Evolutionary conservation across 805 yeast species (phyloP).

Genomic region (Starmerella riodocensis): DNA sequence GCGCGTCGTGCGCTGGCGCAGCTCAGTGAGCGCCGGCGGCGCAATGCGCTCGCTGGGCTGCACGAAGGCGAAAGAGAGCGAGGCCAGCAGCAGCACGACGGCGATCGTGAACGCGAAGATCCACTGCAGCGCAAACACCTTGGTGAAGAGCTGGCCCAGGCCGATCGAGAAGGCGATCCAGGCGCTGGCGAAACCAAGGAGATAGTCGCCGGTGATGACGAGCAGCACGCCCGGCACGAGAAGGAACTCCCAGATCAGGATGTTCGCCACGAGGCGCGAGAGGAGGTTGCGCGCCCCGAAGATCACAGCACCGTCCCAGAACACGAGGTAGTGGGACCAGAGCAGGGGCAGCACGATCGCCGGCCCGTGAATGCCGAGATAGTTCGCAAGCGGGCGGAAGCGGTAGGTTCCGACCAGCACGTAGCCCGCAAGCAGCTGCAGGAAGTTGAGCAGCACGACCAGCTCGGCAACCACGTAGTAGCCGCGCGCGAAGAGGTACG

Average conservation of each 20-base stretch:
- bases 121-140: slow-evolving; percentile 72
- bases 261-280: slow-evolving; percentile 56
- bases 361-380: slow-evolving; percentile 52
- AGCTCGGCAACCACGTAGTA: slow-evolving; percentile 49
- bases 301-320: slow-evolving; percentile 77
- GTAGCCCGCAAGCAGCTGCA: slow-evolving; percentile 45
- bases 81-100: slow-evolving; percentile 40
- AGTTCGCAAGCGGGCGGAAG: slow-evolving; percentile 38
- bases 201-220: slow-evolving; percentile 55
- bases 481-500: slow-evolving; percentile 42
- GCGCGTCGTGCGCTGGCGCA: slow-evolving; percentile 3
- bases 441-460: slow-evolving; percentile 44
- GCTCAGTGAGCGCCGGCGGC: slow-evolving; percentile 9
- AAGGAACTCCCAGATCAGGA: slow-evolving; percentile 66
- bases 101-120: slow-evolving; percentile 62
- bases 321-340: slow-evolving; percentile 60
- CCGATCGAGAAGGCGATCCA: slow-evolving; percentile 53
- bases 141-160: slow-evolving; percentile 54
- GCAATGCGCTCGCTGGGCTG: slow-evolving; percentile 9
- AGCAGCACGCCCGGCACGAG: slow-evolving; percentile 48
- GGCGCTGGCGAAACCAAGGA: slow-evolving; percentile 47
- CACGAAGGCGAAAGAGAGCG: slow-evolving; percentile 32
- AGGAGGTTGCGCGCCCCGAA: slow-evolving; percentile 46
- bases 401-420: slow-evolving; percentile 47
- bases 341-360: slow-evolving; percentile 56